A percentile compares a stretch with the other conserved stretches of the same genome.
phyloP scores from a whole-genome alignment of 495 filamentous ascomycete species.

The Penicillium samsonianum region DNA sequence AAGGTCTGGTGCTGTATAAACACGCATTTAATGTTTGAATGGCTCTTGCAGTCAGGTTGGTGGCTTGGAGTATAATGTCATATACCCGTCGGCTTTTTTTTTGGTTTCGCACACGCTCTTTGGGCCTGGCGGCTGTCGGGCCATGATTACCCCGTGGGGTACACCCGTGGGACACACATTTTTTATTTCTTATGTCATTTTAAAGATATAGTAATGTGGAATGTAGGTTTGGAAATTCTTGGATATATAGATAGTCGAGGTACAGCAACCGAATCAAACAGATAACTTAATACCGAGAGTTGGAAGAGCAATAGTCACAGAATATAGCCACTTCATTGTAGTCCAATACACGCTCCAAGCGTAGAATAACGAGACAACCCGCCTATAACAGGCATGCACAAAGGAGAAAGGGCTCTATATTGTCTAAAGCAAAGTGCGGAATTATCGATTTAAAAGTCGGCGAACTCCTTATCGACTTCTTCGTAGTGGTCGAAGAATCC shows the following conservation, averaged over 20 bases:
- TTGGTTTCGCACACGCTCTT: not conserved
- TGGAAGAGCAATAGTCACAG: not conserved
- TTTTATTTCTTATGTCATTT: not conserved
- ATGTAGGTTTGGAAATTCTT: constrained; percentile 4
- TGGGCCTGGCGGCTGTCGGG: not conserved
- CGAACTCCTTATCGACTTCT: constrained; percentile 83
- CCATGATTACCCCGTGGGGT: not conserved
- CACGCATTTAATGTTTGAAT: not conserved
- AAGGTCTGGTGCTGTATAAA: not conserved
- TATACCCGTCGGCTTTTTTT: not conserved
- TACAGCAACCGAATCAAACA: constrained; percentile 6
- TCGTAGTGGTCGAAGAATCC: constrained; percentile 89
- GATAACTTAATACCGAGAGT: constrained; percentile 1
- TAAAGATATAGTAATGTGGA: not conserved
- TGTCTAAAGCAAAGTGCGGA: not conserved
- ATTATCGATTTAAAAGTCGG: constrained; percentile 38
- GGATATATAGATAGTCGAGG: constrained; percentile 12
- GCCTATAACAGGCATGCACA: constrained; percentile 9
- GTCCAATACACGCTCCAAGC: too few species aligned
- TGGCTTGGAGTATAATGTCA: not conserved
- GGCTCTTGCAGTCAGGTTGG: not conserved
- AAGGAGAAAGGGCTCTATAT: not conserved
- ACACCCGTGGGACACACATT: not conserved
- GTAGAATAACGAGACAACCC: constrained; percentile 4
- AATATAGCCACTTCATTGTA: not conserved